Evolutionary conservation across 2,329 filamentous ascomycete species (phyloP).

Genomic region (Beauveria varroae): DNA sequence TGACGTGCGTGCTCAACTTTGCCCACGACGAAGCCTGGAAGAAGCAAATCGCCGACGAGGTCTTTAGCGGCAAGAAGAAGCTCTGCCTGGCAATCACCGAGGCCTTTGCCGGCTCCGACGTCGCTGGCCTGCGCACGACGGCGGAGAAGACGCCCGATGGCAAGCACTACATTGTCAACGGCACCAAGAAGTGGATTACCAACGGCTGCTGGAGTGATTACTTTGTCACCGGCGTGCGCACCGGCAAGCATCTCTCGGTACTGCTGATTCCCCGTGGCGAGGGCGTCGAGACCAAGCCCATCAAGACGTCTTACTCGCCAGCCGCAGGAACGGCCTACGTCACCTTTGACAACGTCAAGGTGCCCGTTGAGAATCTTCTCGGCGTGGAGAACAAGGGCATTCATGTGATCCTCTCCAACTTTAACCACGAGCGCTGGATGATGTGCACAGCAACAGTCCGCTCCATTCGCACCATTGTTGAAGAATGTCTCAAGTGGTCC

Average conservation of each 20-base stretch:
- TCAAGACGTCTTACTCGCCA: slow-evolving; percentile 76
- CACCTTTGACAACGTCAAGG: slow-evolving; percentile 81
- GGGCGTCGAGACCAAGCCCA: slow-evolving; percentile 66
- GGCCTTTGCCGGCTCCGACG: slow-evolving; percentile 75
- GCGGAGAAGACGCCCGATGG: slow-evolving; percentile 69
- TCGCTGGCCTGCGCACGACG: slow-evolving; percentile 71
- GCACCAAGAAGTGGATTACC: slow-evolving; percentile 81
- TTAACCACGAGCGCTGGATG: slow-evolving; percentile 80
- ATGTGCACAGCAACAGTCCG: slow-evolving; percentile 63
- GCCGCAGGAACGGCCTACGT: slow-evolving; percentile 72
- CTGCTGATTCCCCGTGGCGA: slow-evolving; percentile 67
- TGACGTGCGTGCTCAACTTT: slow-evolving; percentile 76
- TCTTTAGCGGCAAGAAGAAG: slow-evolving; percentile 76
- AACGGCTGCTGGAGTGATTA: slow-evolving; percentile 77
- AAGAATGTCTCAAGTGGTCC: slow-evolving; percentile 82
- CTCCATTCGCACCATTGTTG: slow-evolving; percentile 60
- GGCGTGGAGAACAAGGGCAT: slow-evolving; percentile 83
- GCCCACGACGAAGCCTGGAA: slow-evolving; percentile 60
- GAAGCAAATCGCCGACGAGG: slow-evolving; percentile 61
- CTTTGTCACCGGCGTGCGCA: slow-evolving; percentile 74
- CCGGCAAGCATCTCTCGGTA: slow-evolving; percentile 71
- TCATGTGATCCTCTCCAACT: slow-evolving; percentile 75
- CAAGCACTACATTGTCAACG: slow-evolving; percentile 63
- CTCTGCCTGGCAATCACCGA: slow-evolving; percentile 84
- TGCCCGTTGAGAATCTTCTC: slow-evolving; percentile 69